phyloP scores from a whole-genome alignment of 2,329 filamentous ascomycete species.

The Thermothelomyces thermophilus region DNA sequence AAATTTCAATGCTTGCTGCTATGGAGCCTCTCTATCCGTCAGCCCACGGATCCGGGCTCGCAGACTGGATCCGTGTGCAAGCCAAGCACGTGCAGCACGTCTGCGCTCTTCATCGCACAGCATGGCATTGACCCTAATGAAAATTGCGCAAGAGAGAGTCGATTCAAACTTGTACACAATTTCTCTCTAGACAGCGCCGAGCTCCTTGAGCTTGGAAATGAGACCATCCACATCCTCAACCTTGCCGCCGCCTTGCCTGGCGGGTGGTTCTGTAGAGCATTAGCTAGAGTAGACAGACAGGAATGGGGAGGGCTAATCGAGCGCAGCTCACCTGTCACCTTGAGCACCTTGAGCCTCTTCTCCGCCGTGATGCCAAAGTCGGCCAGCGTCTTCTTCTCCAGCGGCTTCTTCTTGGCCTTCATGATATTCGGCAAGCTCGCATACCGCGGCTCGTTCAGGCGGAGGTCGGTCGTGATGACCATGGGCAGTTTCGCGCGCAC shows the following conservation, averaged over 20 bases:
- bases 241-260: slow-evolving; percentile 89
- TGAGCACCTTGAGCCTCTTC: slow-evolving; percentile 78
- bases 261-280: slow-evolving; percentile 61
- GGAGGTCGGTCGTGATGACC: slow-evolving; percentile 89
- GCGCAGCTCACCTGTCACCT: slow-evolving; percentile 62
- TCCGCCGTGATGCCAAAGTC: slow-evolving; percentile 74
- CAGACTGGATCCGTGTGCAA: neutral
- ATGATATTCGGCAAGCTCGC: slow-evolving; percentile 97
- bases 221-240: slow-evolving; percentile 97
- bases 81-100: neutral
- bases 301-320: neutral
- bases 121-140: neutral
- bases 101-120: neutral
- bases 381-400: slow-evolving; percentile 82
- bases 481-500: slow-evolving; percentile 78
- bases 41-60: no score
- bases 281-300: slow-evolving; percentile 8
- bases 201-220: slow-evolving; percentile 87
- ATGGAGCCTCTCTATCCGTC: no score
- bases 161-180: neutral
- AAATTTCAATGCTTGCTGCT: no score
- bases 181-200: slow-evolving; percentile 70
- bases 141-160: no score
- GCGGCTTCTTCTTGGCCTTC: slow-evolving; percentile 99
- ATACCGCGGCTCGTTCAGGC: slow-evolving; percentile 91